Percentiles rank a stretch among this genome's conserved stretches.
These are phyloP conservation scores for Plantago lanceolata DNA, from an alignment of 305 asterid genomes.

Conservation along the genomic window DNA sequence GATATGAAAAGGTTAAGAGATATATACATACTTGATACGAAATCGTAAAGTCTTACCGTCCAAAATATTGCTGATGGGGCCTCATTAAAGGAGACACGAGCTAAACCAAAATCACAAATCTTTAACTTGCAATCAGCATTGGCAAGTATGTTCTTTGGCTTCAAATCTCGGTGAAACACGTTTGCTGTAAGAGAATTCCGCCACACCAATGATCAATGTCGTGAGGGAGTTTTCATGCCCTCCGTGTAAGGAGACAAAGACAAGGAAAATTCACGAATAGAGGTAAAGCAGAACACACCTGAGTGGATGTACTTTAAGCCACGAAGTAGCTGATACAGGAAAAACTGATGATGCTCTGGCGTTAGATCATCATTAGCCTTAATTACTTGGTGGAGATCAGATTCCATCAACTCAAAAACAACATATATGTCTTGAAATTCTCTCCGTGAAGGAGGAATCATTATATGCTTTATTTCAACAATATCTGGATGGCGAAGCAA, in stretches of 20 bases:
- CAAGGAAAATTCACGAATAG: neutral
- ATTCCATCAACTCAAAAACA: constrained; percentile 75
- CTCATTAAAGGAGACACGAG: constrained; percentile 73
- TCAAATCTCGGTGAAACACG: constrained; percentile 69
- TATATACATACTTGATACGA: neutral
- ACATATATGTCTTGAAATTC: constrained; percentile 71
- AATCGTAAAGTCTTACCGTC: constrained; percentile 45
- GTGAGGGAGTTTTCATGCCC: constrained; percentile 1
- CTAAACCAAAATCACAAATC: constrained; percentile 81
- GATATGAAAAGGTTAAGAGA: constrained; percentile 13
- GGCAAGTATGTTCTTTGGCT: constrained; percentile 76
- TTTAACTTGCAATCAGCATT: constrained; percentile 75
- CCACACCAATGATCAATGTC: constrained; percentile 16
- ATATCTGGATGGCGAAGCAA: constrained; percentile 74
- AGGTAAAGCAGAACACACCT: constrained; percentile 33
- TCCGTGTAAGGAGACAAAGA: constrained; percentile 2
- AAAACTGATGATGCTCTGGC: constrained; percentile 67
- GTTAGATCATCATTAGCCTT: constrained; percentile 72
- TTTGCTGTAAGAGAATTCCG: constrained; percentile 42
- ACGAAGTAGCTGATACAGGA: constrained; percentile 68
- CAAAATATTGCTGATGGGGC: constrained; percentile 80
- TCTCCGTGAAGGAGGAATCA: constrained; percentile 79
- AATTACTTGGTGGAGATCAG: constrained; percentile 80
- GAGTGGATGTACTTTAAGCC: constrained; percentile 66
- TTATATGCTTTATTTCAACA: constrained; percentile 65